Percentiles rank a stretch among this genome's conserved stretches.
Conservation (phyloP, 305 asterid species). For the Fraxinus platypoda region DNA sequence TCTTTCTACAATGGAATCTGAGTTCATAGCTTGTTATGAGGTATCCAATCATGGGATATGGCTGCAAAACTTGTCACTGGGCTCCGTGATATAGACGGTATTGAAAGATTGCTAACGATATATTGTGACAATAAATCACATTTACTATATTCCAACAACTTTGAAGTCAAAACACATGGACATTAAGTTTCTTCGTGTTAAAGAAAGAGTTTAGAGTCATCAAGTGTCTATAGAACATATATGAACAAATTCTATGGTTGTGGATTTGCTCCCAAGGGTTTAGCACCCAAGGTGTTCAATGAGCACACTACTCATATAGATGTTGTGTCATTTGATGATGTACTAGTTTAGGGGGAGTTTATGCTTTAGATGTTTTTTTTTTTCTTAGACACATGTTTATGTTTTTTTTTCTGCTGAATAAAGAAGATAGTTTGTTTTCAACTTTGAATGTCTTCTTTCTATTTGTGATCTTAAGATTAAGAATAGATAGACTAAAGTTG, state of each 20-base stretch:
- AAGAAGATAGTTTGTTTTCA: not conserved
- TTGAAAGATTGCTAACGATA: not conserved
- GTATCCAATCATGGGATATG: too few relatives aligned
- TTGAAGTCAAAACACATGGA: not conserved
- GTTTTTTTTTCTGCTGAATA: not conserved
- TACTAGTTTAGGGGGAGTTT: not conserved
- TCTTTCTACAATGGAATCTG: not conserved
- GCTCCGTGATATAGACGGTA: not conserved
- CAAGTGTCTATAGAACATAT: not conserved
- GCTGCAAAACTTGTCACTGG: not conserved
- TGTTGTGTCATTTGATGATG: not conserved
- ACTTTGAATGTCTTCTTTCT: not conserved
- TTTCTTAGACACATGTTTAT: not conserved
- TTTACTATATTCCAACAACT: not conserved
- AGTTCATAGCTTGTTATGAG: not conserved
- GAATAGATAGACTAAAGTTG: not conserved
- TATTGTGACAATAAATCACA: not conserved
- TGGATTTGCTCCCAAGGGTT: not conserved
- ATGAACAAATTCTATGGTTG: not conserved
- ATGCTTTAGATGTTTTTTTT: not conserved
- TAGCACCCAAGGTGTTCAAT: not conserved
- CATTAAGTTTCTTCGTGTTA: not conserved
- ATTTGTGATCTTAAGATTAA: not conserved
- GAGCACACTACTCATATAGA: not conserved
- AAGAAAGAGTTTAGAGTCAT: not conserved